phyloP scores from a whole-genome alignment of 257 asterid species.

The Solanum okadae region DNA sequence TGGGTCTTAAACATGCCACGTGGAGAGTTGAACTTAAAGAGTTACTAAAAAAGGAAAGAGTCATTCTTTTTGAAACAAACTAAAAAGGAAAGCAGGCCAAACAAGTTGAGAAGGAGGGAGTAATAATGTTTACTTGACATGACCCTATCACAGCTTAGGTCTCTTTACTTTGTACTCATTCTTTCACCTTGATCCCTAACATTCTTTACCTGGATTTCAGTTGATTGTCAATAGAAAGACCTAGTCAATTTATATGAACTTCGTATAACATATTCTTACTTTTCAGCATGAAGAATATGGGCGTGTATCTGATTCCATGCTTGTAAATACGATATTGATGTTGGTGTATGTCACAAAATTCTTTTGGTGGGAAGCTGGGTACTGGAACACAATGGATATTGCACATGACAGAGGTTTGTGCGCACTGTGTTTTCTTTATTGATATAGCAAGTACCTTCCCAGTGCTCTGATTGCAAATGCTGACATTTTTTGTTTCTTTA shows the following conservation, averaged over 20 bases:
- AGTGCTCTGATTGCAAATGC: not conserved
- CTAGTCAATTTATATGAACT: not conserved
- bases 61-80: too few relatives aligned
- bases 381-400: slow-evolving; percentile 99
- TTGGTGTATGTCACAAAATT: slow-evolving; percentile 87
- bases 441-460: not conserved
- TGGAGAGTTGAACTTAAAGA: not conserved
- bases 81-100: not conserved
- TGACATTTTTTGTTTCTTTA: not conserved
- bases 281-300: slow-evolving; percentile 76
- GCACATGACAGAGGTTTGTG: slow-evolving; percentile 93
- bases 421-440: not conserved
- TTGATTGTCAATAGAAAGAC: not conserved
- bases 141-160: not conserved
- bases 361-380: slow-evolving; percentile 99
- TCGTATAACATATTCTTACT: slow-evolving; percentile 1
- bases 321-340: slow-evolving; percentile 72
- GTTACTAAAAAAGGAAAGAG: not conserved
- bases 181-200: not conserved
- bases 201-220: not conserved
- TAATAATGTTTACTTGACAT: not conserved
- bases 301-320: slow-evolving; percentile 78
- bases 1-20: not conserved
- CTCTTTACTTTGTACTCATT: not conserved
- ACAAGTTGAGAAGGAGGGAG: not conserved